phyloP scores from a whole-genome alignment of 202 grass and related monocot genomes.

The Eragrostis tef region DNA sequence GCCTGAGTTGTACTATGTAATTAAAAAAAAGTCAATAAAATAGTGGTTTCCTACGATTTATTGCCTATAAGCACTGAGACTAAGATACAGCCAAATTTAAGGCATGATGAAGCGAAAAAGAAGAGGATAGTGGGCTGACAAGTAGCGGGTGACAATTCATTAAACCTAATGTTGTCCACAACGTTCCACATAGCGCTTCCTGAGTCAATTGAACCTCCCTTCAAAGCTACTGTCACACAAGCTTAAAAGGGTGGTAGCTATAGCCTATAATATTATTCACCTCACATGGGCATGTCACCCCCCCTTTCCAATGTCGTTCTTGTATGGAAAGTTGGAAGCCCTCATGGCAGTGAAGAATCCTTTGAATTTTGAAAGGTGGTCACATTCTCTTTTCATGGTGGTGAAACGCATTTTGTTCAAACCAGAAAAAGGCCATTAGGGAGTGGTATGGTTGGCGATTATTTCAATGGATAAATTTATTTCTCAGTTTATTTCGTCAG shows the following conservation, averaged over 20 bases:
- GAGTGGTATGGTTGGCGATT: neutral
- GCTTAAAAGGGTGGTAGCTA: neutral
- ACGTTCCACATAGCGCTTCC: neutral
- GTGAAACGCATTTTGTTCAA: neutral
- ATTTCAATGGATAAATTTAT: neutral
- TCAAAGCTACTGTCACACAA: neutral
- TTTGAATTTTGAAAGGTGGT: neutral
- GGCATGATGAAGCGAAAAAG: neutral
- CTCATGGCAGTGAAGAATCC: slow-evolving; percentile 20
- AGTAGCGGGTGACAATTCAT: neutral
- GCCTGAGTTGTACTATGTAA: no score
- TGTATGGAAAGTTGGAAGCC: neutral
- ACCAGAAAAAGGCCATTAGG: neutral
- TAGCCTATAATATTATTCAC: neutral
- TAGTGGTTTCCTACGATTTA: neutral
- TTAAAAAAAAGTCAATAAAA: no score
- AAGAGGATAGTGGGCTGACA: neutral
- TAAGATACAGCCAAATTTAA: neutral
- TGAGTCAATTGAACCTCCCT: neutral
- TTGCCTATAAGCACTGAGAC: slow-evolving; percentile 17
- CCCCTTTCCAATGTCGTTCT: neutral
- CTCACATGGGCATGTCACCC: neutral
- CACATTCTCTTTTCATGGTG: neutral
- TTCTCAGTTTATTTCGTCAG: neutral
- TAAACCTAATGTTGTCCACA: neutral